These are phyloP conservation scores for Colletotrichum simmondsii DNA, from an alignment of 2,329 filamentous ascomycete species.

Conservation along the genomic window DNA sequence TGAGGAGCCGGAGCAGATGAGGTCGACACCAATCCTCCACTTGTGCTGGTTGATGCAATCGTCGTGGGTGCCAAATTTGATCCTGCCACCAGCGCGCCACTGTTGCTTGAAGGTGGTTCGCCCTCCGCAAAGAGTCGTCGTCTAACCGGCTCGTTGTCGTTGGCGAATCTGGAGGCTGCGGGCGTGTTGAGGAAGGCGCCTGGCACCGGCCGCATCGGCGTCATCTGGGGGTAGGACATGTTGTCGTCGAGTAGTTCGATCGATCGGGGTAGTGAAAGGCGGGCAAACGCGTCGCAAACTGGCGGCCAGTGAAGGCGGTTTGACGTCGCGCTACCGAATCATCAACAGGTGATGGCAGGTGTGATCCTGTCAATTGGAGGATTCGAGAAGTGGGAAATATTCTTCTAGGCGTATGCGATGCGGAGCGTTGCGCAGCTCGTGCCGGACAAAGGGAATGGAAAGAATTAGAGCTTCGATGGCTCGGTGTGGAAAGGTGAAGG, in stretches of 20 bases:
- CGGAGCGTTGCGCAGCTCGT: slow-evolving; percentile 19
- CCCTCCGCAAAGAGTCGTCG: slow-evolving; percentile 60
- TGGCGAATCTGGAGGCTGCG: slow-evolving; percentile 57
- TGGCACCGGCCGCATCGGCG: slow-evolving; percentile 78
- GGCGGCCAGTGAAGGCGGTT: slow-evolving; percentile 35
- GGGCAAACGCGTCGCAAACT: slow-evolving; percentile 34
- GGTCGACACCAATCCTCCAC: slow-evolving; percentile 44
- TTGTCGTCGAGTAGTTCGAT: slow-evolving; percentile 33
- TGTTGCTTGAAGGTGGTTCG: slow-evolving; percentile 26
- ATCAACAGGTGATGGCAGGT: slow-evolving; percentile 41
- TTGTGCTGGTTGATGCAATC: slow-evolving; percentile 40
- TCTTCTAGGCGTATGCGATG: neutral
- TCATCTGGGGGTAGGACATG: slow-evolving; percentile 68
- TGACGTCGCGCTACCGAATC: slow-evolving; percentile 40
- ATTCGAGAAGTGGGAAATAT: neutral
- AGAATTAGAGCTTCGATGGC: slow-evolving; percentile 27
- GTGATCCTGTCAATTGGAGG: slow-evolving; percentile 17
- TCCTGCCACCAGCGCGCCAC: slow-evolving; percentile 17
- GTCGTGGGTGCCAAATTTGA: slow-evolving; percentile 36
- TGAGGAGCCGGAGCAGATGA: slow-evolving; percentile 56
- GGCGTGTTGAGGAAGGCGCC: slow-evolving; percentile 83
- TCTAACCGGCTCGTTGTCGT: slow-evolving; percentile 56
- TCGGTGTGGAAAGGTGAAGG: slow-evolving; percentile 30
- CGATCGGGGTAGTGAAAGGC: slow-evolving; percentile 9
- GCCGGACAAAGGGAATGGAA: slow-evolving; percentile 1